Conservation (phyloP, 2,329 filamentous ascomycete species). For the Moelleriella libera region DNA sequence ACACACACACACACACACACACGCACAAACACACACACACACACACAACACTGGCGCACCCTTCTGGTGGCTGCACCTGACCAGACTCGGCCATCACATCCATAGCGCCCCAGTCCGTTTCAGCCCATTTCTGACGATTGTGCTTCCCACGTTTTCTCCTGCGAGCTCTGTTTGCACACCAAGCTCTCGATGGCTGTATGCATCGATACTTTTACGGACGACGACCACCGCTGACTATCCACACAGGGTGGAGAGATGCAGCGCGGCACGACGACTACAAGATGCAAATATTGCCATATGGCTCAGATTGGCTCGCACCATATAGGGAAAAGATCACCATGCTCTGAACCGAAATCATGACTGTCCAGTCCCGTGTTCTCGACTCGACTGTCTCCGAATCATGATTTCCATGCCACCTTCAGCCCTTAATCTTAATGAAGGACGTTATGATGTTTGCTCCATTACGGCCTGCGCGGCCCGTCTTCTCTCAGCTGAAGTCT, state of each 20-base stretch:
- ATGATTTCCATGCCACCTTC: background rate
- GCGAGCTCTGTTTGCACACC: too few relatives aligned
- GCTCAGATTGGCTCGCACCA: background rate
- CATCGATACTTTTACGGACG: background rate
- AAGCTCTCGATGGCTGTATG: background rate
- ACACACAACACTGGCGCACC: too few relatives aligned
- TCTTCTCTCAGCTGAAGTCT: background rate
- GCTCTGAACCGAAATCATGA: background rate
- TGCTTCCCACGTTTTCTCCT: too few relatives aligned
- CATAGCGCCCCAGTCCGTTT: too few relatives aligned
- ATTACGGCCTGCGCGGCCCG: background rate
- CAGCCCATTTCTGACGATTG: too few relatives aligned
- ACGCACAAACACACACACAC: too few relatives aligned
- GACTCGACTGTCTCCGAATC: too few relatives aligned
- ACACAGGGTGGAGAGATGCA: background rate
- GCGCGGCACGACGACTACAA: background rate
- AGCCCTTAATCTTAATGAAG: background rate
- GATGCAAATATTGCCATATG: background rate
- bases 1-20: too few relatives aligned
- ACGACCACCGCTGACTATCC: background rate
- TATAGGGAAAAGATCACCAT: background rate
- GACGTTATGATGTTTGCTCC: background rate
- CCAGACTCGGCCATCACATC: too few relatives aligned
- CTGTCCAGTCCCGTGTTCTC: background rate
- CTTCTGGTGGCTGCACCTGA: too few relatives aligned